Conservation (phyloP, 306 rosid genomes). For the Acacia confusa region DNA sequence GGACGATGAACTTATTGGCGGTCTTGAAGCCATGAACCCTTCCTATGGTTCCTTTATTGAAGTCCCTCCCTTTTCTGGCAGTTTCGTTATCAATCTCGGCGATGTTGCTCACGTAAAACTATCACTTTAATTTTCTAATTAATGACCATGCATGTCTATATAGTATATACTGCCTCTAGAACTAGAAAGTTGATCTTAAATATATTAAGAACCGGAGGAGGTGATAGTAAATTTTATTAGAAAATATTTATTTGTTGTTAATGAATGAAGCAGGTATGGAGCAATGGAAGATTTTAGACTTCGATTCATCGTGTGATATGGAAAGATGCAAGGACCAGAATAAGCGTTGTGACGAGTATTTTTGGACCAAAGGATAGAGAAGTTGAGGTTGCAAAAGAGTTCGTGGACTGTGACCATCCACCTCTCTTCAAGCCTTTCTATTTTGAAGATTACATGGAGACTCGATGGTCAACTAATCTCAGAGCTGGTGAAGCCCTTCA, state of each 20-base stretch:
- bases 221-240: too few species aligned
- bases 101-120: constrained; percentile 51
- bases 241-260: too few species aligned
- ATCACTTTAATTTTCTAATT: not conserved
- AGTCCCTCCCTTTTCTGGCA: constrained; percentile 44
- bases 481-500: constrained; percentile 51
- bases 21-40: constrained; percentile 50
- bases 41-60: constrained; percentile 36
- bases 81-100: constrained; percentile 52
- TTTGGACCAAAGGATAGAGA: constrained; percentile 47
- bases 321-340: constrained; percentile 43
- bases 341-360: constrained; percentile 51
- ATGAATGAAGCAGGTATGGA: constrained; percentile 44
- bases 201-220: too few species aligned
- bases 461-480: constrained; percentile 33
- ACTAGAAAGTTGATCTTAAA: too few species aligned
- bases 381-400: constrained; percentile 49
- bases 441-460: constrained; percentile 46
- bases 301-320: constrained; percentile 61
- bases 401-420: constrained; percentile 51
- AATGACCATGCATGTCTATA: too few species aligned
- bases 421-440: constrained; percentile 39
- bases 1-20: constrained; percentile 60
- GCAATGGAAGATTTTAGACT: constrained; percentile 62
- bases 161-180: too few species aligned